These are phyloP conservation scores for Starmerella gropengiesseri DNA, from an alignment of 805 yeast genomes.

Conservation along the genomic window DNA sequence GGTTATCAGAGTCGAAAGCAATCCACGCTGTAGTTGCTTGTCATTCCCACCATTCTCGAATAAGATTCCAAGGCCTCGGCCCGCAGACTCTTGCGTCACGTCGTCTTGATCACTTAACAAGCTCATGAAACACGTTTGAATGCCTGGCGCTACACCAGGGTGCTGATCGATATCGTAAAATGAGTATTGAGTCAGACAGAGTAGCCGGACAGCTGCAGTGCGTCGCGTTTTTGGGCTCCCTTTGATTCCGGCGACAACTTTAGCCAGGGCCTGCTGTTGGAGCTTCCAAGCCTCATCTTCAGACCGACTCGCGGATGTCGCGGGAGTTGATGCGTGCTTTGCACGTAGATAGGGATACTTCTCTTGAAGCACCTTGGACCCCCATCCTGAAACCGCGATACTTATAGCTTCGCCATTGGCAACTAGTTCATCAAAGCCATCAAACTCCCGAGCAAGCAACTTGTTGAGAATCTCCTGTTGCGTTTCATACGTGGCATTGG, in stretches of 20 bases:
- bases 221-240: conserved; percentile 51
- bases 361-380: conserved; percentile 39
- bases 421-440: conserved; percentile 65
- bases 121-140: conserved; percentile 66
- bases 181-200: conserved; percentile 68
- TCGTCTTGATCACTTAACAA: conserved; percentile 77
- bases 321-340: conserved; percentile 7
- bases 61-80: conserved; percentile 72
- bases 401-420: conserved; percentile 77
- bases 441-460: conserved; percentile 52
- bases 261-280: conserved; percentile 40
- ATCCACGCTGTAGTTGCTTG: conserved; percentile 44
- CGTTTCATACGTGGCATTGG: conserved; percentile 22
- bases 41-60: conserved; percentile 66
- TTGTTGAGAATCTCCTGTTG: conserved; percentile 32
- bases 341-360: conserved; percentile 9
- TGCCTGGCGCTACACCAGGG: conserved; percentile 36
- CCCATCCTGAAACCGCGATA: conserved; percentile 65
- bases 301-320: conserved; percentile 20
- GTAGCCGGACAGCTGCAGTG: conserved; percentile 75
- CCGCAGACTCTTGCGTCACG: conserved; percentile 81
- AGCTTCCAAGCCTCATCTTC: conserved; percentile 25
- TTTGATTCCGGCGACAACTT: conserved; percentile 48
- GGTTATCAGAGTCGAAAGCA: conserved; percentile 59
- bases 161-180: conserved; percentile 38